These are phyloP conservation scores for Huntiella moniliformis DNA, from an alignment of 2,329 filamentous ascomycete species.

Conservation along the genomic window DNA sequence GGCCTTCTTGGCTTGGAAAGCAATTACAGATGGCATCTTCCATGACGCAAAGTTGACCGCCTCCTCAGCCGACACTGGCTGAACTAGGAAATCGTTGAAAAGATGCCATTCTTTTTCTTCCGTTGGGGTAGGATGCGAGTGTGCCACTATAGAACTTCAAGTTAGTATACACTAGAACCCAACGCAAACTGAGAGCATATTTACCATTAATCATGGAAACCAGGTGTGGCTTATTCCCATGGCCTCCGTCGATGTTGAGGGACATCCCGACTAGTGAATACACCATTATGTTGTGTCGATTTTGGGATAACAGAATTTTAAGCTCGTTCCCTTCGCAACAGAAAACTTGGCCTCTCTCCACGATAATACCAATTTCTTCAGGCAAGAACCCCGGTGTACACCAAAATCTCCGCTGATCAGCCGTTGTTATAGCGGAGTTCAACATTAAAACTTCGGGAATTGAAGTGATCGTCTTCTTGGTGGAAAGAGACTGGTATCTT, in stretches of 20 bases:
- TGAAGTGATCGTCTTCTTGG: conserved; percentile 64
- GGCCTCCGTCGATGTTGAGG: conserved; percentile 66
- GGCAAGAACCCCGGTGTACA: conserved; percentile 78
- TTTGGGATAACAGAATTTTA: conserved; percentile 57
- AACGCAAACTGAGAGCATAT: conserved; percentile 12
- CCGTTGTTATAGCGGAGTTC: conserved; percentile 56
- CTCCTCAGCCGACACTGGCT: conserved; percentile 55
- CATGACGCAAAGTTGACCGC: conserved; percentile 76
- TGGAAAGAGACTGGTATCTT: conserved; percentile 73
- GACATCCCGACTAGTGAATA: conserved; percentile 86
- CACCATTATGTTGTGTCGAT: conserved; percentile 62
- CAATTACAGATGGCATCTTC: conserved; percentile 79
- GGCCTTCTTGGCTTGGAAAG: conserved; percentile 65
- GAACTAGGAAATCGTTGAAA: conserved; percentile 93
- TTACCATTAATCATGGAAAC: conserved; percentile 77
- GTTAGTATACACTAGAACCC: neutral
- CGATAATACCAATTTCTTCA: conserved; percentile 80
- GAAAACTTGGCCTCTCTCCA: conserved; percentile 80
- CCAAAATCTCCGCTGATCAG: conserved; percentile 68
- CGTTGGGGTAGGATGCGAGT: conserved; percentile 22
- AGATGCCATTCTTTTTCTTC: conserved; percentile 69
- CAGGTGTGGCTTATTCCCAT: conserved; percentile 68
- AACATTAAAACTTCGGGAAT: conserved; percentile 77
- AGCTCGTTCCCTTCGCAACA: conserved; percentile 90
- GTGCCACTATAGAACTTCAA: conserved; percentile 7